Base-by-base conservation (phyloP, 2,329 filamentous ascomycete species). In the Hymenoscyphus fructigenus region DNA sequence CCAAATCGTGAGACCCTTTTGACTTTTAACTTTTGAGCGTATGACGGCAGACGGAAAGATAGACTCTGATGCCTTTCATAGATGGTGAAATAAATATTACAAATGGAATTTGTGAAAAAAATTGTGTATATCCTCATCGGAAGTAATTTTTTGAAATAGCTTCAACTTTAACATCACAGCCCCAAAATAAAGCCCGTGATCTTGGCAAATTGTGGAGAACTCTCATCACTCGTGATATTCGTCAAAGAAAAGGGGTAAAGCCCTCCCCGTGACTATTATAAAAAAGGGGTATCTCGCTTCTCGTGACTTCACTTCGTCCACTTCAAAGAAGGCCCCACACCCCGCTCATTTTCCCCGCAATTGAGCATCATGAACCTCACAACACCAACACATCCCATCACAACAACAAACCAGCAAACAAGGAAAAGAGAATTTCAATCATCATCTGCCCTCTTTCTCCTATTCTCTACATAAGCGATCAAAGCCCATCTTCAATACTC, bases 231-330 rank as follows among this genome's bases (percentile, higher is more conserved):
- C 47, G 20, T 53, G 47, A 53, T 53, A 12, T 53, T 53, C 10
- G 20, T 26, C 7, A 53, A 53, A 53, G 23, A 53, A 23, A 23
- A 23, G 44, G 23, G n/a, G 10, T 20, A 9, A 12, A 10, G n/a
- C 20, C n/a, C 20, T 23, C 23, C 20, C n/a, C 44, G 44, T 23
- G 3, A 50, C n/a, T 23, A 23, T 50, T 23, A 50, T 9, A 26
- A 23, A 50, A 47, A 50, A 53, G 47, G 47, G 47, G 47, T 26
- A 53, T 53, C 41, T 53, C 47, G 47, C 47, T 53, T 53, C 47
- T 53, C 47, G 47, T 53, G 47, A 53, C 47, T 53, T 50, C n/a
- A 50, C 44, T n/a, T 44, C 38, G n/a, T n/a, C 38, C 15, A 6
- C 14, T 26, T 26, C 20, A 53, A 53, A 23, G 23, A 53, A 53